Evolutionary conservation across 441 rosid genomes (phyloP).

Genomic region (Erodium texanum): DNA sequence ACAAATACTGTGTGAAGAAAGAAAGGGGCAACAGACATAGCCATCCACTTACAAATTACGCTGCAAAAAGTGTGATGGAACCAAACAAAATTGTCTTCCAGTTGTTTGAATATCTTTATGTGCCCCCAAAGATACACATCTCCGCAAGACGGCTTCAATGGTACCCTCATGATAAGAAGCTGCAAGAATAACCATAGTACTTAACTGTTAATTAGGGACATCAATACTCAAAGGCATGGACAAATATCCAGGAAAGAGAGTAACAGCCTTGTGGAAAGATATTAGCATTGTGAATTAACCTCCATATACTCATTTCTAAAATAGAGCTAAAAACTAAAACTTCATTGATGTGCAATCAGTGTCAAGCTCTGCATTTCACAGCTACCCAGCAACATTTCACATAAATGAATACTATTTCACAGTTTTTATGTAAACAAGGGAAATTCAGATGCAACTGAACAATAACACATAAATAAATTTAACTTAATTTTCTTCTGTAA

Average conservation of each 20-base stretch:
- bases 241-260: not conserved
- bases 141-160: conserved; percentile 16
- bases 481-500: not conserved
- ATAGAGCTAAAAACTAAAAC: not conserved
- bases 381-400: not conserved
- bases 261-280: not conserved
- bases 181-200: conserved; percentile 23
- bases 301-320: not conserved
- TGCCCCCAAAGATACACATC: conserved; percentile 15
- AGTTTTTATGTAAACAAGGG: not conserved
- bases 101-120: conserved; percentile 19
- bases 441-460: not conserved
- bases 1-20: not conserved
- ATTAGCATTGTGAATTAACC: not conserved
- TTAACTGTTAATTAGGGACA: not conserved
- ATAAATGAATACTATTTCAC: not conserved
- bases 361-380: not conserved
- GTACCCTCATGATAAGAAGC: conserved; percentile 25
- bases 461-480: not conserved
- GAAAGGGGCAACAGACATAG: not conserved
- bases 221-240: not conserved
- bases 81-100: conserved; percentile 20
- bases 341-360: not conserved
- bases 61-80: conserved; percentile 25
- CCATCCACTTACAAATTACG: conserved; percentile 34